Evolutionary conservation across 2,329 filamentous ascomycete species (phyloP).

Genomic region (Sporothrix humicola): DNA sequence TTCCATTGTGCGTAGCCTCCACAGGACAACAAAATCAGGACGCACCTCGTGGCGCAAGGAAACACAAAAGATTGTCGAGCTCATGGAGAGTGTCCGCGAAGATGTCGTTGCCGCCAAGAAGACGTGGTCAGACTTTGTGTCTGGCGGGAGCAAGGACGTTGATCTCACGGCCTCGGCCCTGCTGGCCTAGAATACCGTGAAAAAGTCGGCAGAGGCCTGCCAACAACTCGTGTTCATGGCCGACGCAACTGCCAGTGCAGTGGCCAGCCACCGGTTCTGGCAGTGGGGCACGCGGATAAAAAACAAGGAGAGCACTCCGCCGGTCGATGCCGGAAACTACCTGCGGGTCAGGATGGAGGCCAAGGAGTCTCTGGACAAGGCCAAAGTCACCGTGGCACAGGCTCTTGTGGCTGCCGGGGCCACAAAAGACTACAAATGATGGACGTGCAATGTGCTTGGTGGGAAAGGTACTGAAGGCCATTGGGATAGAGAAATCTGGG

Average conservation of each 20-base stretch:
- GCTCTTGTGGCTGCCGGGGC: background rate
- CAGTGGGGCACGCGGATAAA: background rate
- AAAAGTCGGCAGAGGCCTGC: background rate
- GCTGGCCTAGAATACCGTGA: background rate
- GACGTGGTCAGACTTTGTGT: conserved; percentile 5
- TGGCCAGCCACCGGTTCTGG: background rate
- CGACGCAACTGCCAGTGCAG: background rate
- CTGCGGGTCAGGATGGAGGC: background rate
- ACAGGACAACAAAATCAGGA: background rate
- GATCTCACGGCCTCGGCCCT: background rate
- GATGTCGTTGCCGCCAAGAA: background rate
- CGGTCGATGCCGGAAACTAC: background rate
- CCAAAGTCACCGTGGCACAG: background rate
- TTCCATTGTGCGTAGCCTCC: background rate
- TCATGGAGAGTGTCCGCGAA: background rate
- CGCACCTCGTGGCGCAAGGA: background rate
- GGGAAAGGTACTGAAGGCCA: too few species aligned
- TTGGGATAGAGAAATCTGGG: too few species aligned
- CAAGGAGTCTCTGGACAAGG: background rate
- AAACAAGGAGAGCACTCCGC: background rate
- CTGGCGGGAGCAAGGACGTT: background rate
- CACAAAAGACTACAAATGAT: background rate
- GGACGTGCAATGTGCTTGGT: too few species aligned
- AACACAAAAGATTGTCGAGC: background rate
- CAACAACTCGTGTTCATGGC: background rate